These are phyloP conservation scores for Tricholomella constricta DNA, from an alignment of 768 basidiomycete species.

Conservation along the genomic window DNA sequence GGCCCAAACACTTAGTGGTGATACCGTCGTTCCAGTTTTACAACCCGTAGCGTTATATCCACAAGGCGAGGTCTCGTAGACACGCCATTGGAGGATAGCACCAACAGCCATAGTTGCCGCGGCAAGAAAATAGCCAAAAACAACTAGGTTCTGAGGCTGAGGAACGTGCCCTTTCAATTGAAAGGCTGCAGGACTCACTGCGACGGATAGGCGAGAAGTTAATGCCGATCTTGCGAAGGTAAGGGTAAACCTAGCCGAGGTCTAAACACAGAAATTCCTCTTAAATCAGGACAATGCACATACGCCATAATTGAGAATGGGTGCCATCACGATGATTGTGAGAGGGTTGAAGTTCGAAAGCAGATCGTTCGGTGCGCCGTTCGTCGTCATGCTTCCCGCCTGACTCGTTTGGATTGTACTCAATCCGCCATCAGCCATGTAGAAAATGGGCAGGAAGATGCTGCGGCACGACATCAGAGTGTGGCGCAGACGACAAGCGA, in stretches of 20 bases:
- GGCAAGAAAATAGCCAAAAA: constrained; percentile 21
- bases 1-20: constrained; percentile 25
- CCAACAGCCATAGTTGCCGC: constrained; percentile 21
- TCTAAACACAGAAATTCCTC: not conserved
- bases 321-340: constrained; percentile 30
- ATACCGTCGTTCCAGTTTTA: constrained; percentile 22
- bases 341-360: constrained; percentile 35
- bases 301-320: constrained; percentile 27
- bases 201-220: constrained; percentile 32
- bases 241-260: constrained; percentile 26
- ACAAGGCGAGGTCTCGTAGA: constrained; percentile 26
- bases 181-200: constrained; percentile 22
- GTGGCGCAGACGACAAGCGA: not conserved
- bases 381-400: constrained; percentile 31
- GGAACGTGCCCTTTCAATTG: not conserved
- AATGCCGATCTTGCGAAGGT: constrained; percentile 28
- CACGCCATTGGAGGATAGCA: constrained; percentile 25
- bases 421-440: constrained; percentile 30
- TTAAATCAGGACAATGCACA: not conserved
- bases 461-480: not conserved
- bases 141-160: constrained; percentile 5
- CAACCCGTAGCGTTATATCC: constrained; percentile 23
- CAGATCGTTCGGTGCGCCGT: constrained; percentile 33
- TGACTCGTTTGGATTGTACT: constrained; percentile 27
- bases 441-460: constrained; percentile 31